Evolutionary conservation across 2,329 filamentous ascomycete species (phyloP).

Genomic region (Coleophoma crateriformis): DNA sequence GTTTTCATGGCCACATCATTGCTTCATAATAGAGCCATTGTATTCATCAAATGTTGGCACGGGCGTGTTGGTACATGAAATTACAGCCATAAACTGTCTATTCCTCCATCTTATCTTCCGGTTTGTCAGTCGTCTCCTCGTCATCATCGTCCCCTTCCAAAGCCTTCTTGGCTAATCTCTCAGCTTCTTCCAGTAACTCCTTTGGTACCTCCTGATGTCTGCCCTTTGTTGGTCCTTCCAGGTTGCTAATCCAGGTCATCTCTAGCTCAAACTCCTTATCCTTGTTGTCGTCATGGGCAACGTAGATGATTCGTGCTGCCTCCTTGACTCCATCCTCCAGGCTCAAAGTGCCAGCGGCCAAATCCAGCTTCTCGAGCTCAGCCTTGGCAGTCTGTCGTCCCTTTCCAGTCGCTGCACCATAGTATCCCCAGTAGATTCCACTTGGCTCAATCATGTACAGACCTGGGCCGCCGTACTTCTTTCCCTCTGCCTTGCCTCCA

Average conservation of each 20-base stretch:
- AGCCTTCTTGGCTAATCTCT: slow-evolving; percentile 85
- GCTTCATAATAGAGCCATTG: neutral
- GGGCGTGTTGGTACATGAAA: neutral
- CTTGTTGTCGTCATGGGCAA: slow-evolving; percentile 98
- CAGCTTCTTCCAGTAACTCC: slow-evolving; percentile 84
- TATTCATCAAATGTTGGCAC: neutral
- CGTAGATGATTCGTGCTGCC: slow-evolving; percentile 93
- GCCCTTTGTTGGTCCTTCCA: slow-evolving; percentile 84
- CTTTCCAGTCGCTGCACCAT: slow-evolving; percentile 95
- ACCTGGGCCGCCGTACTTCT: slow-evolving; percentile 80
- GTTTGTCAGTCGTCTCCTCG: slow-evolving; percentile 64
- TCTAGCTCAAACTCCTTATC: slow-evolving; percentile 99
- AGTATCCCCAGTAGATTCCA: slow-evolving; percentile 97
- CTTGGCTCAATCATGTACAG: slow-evolving; percentile 99
- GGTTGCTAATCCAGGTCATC: slow-evolving; percentile 94
- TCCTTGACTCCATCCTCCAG: slow-evolving; percentile 89
- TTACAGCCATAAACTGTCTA: slow-evolving; percentile 36
- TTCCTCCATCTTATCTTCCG: slow-evolving; percentile 83
- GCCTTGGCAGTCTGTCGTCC: slow-evolving; percentile 95
- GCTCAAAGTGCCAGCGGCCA: slow-evolving; percentile 69
- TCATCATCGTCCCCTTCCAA: slow-evolving; percentile 80
- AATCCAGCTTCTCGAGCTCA: slow-evolving; percentile 95
- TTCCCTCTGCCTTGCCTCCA: slow-evolving; percentile 74
- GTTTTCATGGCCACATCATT: too few species aligned
- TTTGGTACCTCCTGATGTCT: slow-evolving; percentile 90